Conservation (phyloP, 805 yeast species). For the Blastobotrys terrestris region DNA sequence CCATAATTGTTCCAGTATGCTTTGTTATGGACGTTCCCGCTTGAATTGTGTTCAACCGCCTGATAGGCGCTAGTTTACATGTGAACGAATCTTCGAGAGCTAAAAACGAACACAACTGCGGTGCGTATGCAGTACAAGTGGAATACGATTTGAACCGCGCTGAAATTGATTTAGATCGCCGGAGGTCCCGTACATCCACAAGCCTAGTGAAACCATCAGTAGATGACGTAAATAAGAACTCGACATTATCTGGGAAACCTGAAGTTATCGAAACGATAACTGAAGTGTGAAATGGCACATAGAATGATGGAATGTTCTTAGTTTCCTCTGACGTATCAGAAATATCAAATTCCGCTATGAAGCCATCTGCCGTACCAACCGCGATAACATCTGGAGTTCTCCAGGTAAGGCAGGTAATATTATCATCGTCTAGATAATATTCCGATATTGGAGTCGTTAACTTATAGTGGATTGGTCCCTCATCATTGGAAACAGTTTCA, state of each 20-base stretch:
- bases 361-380: conserved; percentile 56
- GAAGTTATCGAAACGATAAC: conserved; percentile 33
- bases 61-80: conserved; percentile 33
- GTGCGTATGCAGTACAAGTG: conserved; percentile 25
- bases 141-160: conserved; percentile 28
- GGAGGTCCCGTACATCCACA: conserved; percentile 31
- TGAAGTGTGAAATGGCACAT: conserved; percentile 35
- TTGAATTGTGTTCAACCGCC: conserved; percentile 27
- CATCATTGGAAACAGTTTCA: neutral
- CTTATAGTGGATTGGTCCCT: neutral
- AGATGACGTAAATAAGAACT: conserved; percentile 32
- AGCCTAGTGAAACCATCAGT: conserved; percentile 39
- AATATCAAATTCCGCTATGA: conserved; percentile 49
- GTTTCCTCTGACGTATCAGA: conserved; percentile 14
- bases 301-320: conserved; percentile 31
- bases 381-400: conserved; percentile 39
- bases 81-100: conserved; percentile 39
- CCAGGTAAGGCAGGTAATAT: conserved; percentile 45
- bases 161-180: conserved; percentile 15
- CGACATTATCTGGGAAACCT: conserved; percentile 34
- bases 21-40: conserved; percentile 33
- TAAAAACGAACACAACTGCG: conserved; percentile 30
- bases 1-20: conserved; percentile 38
- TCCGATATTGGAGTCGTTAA: conserved; percentile 12
- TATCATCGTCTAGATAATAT: conserved; percentile 16